Percentiles rank a stretch among this genome's conserved stretches.
These are phyloP conservation scores for Aspergillus phoenicis DNA, from an alignment of 2,329 filamentous ascomycete species.

Conservation along the genomic window DNA sequence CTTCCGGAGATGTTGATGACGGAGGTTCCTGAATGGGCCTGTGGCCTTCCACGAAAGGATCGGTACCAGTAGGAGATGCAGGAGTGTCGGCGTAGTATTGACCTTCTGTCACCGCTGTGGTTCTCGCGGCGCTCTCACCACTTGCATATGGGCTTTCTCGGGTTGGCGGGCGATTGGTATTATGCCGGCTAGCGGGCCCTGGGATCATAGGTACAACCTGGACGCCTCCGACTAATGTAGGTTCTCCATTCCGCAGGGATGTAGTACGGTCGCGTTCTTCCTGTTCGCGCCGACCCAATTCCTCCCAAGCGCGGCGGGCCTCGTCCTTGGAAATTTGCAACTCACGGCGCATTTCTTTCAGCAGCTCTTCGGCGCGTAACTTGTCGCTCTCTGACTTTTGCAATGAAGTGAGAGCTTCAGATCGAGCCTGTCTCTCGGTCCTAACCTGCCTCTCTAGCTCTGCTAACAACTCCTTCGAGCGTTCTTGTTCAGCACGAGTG, in stretches of 20 bases:
- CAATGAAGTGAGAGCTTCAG: constrained; percentile 67
- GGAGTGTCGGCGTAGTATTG: constrained; percentile 56
- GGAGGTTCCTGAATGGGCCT: constrained; percentile 27
- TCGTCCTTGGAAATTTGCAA: constrained; percentile 94
- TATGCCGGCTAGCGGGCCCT: constrained; percentile 62
- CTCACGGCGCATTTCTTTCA: constrained; percentile 91
- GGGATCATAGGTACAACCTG: constrained; percentile 93
- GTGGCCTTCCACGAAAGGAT: constrained; percentile 61
- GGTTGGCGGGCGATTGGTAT: constrained; percentile 51
- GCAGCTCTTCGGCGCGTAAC: constrained; percentile 70
- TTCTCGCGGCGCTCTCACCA: constrained; percentile 36
- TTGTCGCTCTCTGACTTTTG: constrained; percentile 71
- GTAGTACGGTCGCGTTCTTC: constrained; percentile 85
- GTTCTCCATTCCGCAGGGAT: constrained; percentile 82
- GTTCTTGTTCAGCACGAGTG: constrained; percentile 83
- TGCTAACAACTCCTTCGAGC: constrained; percentile 77
- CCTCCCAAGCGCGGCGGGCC: constrained; percentile 93
- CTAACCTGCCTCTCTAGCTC: constrained; percentile 76
- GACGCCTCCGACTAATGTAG: constrained; percentile 87
- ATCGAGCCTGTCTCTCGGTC: constrained; percentile 70
- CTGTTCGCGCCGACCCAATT: constrained; percentile 88
- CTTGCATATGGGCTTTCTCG: constrained; percentile 49
- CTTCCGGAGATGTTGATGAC: constrained; percentile 33
- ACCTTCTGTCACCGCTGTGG: constrained; percentile 35
- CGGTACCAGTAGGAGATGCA: constrained; percentile 59